These are phyloP conservation scores for Solanum gandarillasii DNA, from an alignment of 257 asterid species.

Conservation along the genomic window DNA sequence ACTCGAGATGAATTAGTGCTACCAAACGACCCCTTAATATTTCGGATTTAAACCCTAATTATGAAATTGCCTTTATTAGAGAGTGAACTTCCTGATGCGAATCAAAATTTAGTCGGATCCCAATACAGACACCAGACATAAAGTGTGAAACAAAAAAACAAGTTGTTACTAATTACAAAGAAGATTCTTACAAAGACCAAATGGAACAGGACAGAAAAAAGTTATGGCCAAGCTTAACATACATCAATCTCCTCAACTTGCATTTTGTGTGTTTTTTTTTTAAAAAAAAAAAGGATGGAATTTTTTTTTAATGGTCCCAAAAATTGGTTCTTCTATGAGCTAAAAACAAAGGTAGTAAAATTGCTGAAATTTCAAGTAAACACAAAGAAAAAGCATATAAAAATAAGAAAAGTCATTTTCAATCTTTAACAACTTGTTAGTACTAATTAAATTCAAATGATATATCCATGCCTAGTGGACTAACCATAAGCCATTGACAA, in stretches of 20 bases:
- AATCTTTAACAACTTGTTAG: slow-evolving; percentile 6
- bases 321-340: slow-evolving; percentile 25
- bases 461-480: slow-evolving; percentile 2
- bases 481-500: slow-evolving; percentile 3
- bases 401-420: slow-evolving; percentile 15
- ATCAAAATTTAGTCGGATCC: neutral
- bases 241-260: slow-evolving; percentile 53
- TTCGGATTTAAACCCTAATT: neutral
- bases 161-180: slow-evolving; percentile 24
- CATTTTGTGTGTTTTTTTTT: neutral
- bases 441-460: neutral
- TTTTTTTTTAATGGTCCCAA: slow-evolving; percentile 31
- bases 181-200: slow-evolving; percentile 41
- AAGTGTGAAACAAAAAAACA: neutral
- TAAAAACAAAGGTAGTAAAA: slow-evolving; percentile 15
- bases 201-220: slow-evolving; percentile 45
- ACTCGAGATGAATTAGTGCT: neutral
- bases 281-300: neutral
- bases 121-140: neutral
- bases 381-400: slow-evolving; percentile 1
- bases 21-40: neutral
- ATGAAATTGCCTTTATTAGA: neutral
- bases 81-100: neutral
- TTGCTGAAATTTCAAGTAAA: slow-evolving; percentile 19
- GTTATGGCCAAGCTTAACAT: slow-evolving; percentile 40